Conservation (phyloP, 169 alveolate genomes). For the Cryptosporidium viatorum region DNA sequence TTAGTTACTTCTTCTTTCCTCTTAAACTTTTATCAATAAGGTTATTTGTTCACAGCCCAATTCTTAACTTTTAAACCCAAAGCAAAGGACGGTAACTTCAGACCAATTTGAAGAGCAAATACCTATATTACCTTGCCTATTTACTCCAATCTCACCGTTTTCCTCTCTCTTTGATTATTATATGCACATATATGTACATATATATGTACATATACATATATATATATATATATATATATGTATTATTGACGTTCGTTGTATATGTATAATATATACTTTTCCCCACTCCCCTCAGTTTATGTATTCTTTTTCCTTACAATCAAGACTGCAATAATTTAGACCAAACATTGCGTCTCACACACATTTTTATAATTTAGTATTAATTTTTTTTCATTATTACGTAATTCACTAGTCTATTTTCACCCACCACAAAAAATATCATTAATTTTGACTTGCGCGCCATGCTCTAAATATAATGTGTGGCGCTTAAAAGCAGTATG, state of each 20-base stretch:
- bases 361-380: not conserved
- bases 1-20: not conserved
- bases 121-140: not conserved
- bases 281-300: constrained; percentile 17
- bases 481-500: not conserved
- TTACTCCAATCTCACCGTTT: not conserved
- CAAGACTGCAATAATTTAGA: constrained; percentile 39
- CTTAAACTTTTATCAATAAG: not conserved
- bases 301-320: not conserved
- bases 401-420: constrained; percentile 23
- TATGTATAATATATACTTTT: not conserved
- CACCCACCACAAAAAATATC: constrained; percentile 1
- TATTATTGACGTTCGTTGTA: not conserved
- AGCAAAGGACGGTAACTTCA: not conserved
- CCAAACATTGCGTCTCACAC: constrained; percentile 72
- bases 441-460: not conserved
- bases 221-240: not conserved
- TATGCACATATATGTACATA: not conserved
- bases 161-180: constrained; percentile 19
- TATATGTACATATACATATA: not conserved
- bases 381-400: not conserved
- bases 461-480: not conserved
- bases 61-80: not conserved
- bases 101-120: not conserved
- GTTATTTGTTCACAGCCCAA: not conserved